A percentile compares a stretch with the other conserved stretches of the same genome.
phyloP scores from a whole-genome alignment of 306 rosid species.

The Luffa acutangula region DNA sequence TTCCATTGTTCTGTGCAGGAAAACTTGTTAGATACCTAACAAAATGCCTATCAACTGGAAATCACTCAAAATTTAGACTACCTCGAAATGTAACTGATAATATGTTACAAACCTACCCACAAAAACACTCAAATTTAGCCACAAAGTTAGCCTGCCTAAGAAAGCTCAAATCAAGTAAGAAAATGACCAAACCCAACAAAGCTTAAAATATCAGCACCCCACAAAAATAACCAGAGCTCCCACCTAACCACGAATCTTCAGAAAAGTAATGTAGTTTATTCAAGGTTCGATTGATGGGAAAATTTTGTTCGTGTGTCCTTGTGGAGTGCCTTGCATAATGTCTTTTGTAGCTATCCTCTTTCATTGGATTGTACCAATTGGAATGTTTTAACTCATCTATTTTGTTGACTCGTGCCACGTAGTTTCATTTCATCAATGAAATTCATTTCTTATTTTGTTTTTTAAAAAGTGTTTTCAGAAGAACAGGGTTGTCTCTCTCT shows the following conservation, averaged over 20 bases:
- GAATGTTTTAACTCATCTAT: background rate
- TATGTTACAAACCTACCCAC: background rate
- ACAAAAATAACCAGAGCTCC: background rate
- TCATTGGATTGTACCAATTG: background rate
- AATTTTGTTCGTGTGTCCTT: background rate
- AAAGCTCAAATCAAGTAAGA: background rate
- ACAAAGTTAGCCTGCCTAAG: background rate
- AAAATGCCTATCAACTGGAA: background rate
- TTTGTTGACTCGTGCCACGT: background rate
- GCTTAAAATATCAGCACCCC: background rate
- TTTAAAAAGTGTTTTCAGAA: background rate
- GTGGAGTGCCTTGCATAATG: background rate
- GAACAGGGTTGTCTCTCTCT: background rate
- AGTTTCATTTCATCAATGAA: background rate
- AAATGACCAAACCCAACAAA: background rate
- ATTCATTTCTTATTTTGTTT: background rate
- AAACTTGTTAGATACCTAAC: no score
- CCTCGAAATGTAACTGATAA: background rate
- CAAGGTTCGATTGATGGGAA: background rate
- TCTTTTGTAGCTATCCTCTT: background rate
- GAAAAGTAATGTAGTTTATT: background rate
- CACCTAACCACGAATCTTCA: background rate
- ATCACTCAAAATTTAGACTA: background rate
- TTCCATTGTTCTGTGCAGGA: no score
- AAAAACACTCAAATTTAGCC: background rate